Conservation (phyloP, 2,329 filamentous ascomycete species). For the Chaetothyriales sp. region DNA sequence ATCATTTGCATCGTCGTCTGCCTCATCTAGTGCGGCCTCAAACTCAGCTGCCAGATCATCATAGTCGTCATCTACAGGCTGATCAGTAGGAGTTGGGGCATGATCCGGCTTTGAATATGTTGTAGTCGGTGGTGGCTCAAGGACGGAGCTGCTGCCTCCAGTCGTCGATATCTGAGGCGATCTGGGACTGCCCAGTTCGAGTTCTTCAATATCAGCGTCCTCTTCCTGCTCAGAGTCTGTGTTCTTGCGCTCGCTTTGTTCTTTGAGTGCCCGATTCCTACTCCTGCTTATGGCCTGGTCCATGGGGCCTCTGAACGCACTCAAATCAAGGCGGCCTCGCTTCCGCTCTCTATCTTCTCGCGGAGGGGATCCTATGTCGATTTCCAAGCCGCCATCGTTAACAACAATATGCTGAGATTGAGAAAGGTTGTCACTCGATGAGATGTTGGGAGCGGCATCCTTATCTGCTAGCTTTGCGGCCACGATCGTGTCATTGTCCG, state of each 20-base stretch:
- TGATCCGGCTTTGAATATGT: constrained; percentile 4
- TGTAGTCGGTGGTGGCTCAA: constrained; percentile 1
- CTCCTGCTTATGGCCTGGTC: constrained; percentile 6
- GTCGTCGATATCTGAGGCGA: constrained; percentile 4
- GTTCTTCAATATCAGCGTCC: constrained; percentile 35
- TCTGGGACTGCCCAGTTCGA: constrained; percentile 11
- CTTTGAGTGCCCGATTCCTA: constrained; percentile 1
- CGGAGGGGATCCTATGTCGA: constrained; percentile 34
- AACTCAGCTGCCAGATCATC: constrained; percentile 44
- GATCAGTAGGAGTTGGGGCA: constrained; percentile 8
- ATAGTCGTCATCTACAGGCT: constrained; percentile 27
- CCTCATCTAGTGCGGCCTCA: constrained; percentile 37
- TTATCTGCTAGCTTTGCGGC: not conserved
- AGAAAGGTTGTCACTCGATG: constrained; percentile 6
- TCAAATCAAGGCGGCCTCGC: constrained; percentile 8
- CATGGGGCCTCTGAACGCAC: constrained; percentile 13
- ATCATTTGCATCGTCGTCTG: constrained; percentile 33
- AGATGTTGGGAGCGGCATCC: constrained; percentile 8
- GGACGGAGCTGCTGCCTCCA: constrained; percentile 2
- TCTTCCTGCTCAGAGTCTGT: constrained; percentile 19
- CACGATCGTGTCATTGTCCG: constrained; percentile 6
- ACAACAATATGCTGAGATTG: constrained; percentile 28
- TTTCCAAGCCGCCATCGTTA: constrained; percentile 27
- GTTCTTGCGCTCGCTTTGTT: constrained; percentile 22
- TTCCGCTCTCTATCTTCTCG: constrained; percentile 19